Evolutionary conservation across 768 basidiomycete species (phyloP), one percentile per base, ranked within the genome.

Genomic region (Mycena indigotica): DNA sequence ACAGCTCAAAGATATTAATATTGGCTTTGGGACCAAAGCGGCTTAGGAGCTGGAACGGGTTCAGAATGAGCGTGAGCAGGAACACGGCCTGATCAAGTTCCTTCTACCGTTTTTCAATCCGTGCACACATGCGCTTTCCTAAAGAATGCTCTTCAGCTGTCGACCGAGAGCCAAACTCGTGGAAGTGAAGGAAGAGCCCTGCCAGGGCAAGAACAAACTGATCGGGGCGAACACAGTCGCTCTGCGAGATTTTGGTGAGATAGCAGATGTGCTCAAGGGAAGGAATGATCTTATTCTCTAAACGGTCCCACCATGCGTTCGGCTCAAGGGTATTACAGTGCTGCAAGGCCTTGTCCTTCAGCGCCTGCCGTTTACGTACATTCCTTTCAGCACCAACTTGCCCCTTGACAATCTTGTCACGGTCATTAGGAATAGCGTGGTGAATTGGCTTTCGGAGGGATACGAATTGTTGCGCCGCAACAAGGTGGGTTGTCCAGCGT

Each of bases 401-500:
- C 2, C 50, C 58, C 3, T 35, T 50, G 25, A 64, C 48, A n/a
- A 64, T 57, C 2, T 28, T 25, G n/a, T 28, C 3, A 1, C 59
- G 59, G 3, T 45, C 25, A 4, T 23, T 45, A 12, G 32, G 19
- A 10, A 55, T 52, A 3, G 57, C 60, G 23, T 19, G 24, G 26
- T 48, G 30, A 8, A 64, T 51, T 0, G 63, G 16, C 5, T 30
- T 23, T 15, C 45, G 17, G 19, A 59, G 28, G 5, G 10, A 15
- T 29, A 50, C 25, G 15, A 64, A 45, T 0, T 56, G 58, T 21
- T 26, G 19, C 29, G 52, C 60, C 0, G 62, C 59, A n/a, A 58
- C 23, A 26, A 19, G 55, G 44, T 64, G 62, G 2, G 62, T 58
- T 1, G 63, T 64, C 63, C 63, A 64, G 17, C 60, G 60, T 1